Evolutionary conservation across 805 yeast genomes (phyloP).

Genomic region (Metschnikowia bowlesiae): DNA sequence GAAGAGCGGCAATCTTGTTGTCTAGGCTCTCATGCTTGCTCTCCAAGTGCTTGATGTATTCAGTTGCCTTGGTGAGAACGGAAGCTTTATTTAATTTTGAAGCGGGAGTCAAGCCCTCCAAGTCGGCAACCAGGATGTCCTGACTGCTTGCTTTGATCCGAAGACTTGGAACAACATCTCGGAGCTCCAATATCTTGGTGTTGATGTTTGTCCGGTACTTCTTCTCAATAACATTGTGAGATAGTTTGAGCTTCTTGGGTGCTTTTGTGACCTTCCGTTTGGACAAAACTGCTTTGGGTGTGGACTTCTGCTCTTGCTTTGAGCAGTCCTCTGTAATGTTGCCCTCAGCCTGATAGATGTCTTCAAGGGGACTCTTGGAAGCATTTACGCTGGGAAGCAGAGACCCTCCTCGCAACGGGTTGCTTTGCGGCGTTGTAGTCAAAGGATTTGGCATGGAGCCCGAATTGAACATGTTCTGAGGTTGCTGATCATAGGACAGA

Average conservation of each 20-base stretch:
- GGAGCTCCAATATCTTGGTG: conserved; percentile 59
- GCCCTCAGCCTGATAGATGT: neutral
- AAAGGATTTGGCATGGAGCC: neutral
- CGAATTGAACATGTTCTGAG: neutral
- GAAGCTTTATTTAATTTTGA: conserved; percentile 74
- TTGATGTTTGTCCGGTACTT: conserved; percentile 76
- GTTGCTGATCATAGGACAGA: neutral
- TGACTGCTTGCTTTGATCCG: conserved; percentile 50
- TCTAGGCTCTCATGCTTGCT: conserved; percentile 48
- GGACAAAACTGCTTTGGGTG: neutral
- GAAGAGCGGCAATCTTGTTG: conserved; percentile 42
- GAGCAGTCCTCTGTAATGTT: neutral
- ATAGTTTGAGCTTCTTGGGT: conserved; percentile 51
- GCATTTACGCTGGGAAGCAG: neutral
- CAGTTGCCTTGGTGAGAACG: conserved; percentile 69
- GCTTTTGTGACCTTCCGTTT: conserved; percentile 34
- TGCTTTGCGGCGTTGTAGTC: neutral
- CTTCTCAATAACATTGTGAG: conserved; percentile 79
- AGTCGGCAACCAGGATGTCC: conserved; percentile 29
- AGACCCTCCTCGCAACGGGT: neutral
- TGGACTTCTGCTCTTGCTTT: neutral
- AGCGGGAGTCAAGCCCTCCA: conserved; percentile 77
- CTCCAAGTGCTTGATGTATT: conserved; percentile 72
- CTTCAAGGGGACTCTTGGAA: neutral
- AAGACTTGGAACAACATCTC: conserved; percentile 76